A percentile compares a stretch with the other conserved stretches of the same genome.
Evolutionary conservation across 1,284 basidiomycete genomes (phyloP).

Genomic region (Naganishia albida): DNA sequence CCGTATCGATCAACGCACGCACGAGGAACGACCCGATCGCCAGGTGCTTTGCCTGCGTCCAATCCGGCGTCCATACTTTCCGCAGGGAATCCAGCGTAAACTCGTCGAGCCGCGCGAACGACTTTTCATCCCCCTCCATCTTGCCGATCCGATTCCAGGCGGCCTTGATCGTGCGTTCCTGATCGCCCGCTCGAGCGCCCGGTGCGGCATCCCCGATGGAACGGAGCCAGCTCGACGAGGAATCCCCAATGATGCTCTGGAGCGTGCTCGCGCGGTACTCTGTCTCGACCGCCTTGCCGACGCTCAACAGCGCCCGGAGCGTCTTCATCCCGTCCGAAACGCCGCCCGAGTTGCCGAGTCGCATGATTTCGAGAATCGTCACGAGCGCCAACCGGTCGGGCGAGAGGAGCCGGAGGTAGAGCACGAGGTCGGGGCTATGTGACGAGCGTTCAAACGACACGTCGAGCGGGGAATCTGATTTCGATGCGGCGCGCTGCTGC

Average conservation of each 20-base stretch:
- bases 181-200: background rate
- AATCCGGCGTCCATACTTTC: slow-evolving; percentile 70
- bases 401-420: slow-evolving; percentile 73
- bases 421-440: slow-evolving; percentile 40
- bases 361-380: slow-evolving; percentile 87
- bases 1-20: slow-evolving; percentile 78
- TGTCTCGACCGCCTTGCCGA: slow-evolving; percentile 83
- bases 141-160: slow-evolving; percentile 53
- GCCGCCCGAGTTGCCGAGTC: slow-evolving; percentile 74
- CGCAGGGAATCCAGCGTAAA: slow-evolving; percentile 61
- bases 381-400: slow-evolving; percentile 81
- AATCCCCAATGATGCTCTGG: slow-evolving; percentile 57
- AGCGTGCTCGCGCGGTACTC: slow-evolving; percentile 85
- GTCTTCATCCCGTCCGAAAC: slow-evolving; percentile 87
- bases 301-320: slow-evolving; percentile 73
- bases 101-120: slow-evolving; percentile 54
- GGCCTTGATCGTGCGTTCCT: slow-evolving; percentile 12
- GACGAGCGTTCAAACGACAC: slow-evolving; percentile 11
- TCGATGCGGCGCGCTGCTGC: background rate
- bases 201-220: slow-evolving; percentile 39
- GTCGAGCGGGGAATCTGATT: slow-evolving; percentile 1
- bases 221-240: slow-evolving; percentile 10
- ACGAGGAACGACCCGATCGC: slow-evolving; percentile 82
- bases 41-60: slow-evolving; percentile 76
- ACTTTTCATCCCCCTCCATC: slow-evolving; percentile 8